These are phyloP conservation scores for Aegilops bicornis DNA, from an alignment of 176 grass and related monocot genomes.

Conservation along the genomic window DNA sequence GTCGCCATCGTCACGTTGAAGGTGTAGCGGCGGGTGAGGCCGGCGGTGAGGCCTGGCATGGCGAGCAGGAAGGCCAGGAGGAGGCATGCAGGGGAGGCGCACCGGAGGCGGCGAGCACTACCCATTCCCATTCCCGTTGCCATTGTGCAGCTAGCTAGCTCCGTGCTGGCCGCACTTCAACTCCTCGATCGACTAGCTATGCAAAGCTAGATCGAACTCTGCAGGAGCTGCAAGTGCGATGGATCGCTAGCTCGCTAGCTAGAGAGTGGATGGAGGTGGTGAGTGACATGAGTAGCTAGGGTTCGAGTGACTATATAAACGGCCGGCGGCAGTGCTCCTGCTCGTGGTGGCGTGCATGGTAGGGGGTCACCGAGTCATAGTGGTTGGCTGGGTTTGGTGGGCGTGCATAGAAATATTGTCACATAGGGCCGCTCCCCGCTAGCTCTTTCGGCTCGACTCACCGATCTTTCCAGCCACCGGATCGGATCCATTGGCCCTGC, in stretches of 20 bases:
- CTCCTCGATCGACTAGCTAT: neutral
- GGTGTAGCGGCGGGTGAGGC: constrained; percentile 44
- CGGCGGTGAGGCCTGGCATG: constrained; percentile 37
- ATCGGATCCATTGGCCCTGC: neutral
- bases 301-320: constrained; percentile 27
- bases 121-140: neutral
- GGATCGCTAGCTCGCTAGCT: neutral
- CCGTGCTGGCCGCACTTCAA: neutral
- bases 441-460: neutral
- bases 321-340: neutral
- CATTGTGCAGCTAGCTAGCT: neutral
- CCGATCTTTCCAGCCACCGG: neutral
- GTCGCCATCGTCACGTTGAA: constrained; percentile 66
- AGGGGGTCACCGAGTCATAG: constrained; percentile 36
- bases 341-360: constrained; percentile 45
- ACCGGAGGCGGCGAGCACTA: neutral
- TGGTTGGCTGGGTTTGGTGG: constrained; percentile 56
- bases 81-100: constrained; percentile 40
- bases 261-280: neutral
- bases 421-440: constrained; percentile 14
- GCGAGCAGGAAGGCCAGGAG: constrained; percentile 25
- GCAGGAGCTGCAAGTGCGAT: neutral
- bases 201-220: neutral
- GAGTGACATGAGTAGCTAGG: constrained; percentile 28
- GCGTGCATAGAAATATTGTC: constrained; percentile 30